A percentile compares a stretch with the other conserved stretches of the same genome.
Conservation (phyloP, 495 filamentous ascomycete genomes). For the Penicillium cosmopolitanum region DNA sequence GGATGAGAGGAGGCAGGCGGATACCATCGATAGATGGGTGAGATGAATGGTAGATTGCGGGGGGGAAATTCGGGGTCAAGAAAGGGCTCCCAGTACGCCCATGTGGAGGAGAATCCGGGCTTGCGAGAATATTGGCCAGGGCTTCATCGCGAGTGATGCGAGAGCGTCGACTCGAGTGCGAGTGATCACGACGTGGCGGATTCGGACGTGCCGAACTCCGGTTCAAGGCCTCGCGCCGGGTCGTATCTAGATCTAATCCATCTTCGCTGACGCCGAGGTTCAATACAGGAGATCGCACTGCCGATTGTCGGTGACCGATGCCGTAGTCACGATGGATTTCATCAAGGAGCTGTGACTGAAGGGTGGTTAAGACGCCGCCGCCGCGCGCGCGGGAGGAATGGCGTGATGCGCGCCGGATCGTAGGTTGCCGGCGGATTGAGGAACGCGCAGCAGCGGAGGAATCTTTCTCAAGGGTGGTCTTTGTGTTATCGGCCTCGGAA, state of each 20-base stretch:
- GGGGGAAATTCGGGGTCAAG: conserved; percentile 52
- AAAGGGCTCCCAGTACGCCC: conserved; percentile 14
- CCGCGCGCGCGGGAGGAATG: conserved; percentile 38
- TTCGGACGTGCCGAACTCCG: conserved; percentile 16
- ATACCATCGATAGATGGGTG: conserved; percentile 25
- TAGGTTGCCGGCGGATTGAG: conserved; percentile 65
- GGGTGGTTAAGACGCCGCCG: conserved; percentile 33
- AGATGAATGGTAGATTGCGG: conserved; percentile 44
- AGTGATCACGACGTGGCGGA: conserved; percentile 34
- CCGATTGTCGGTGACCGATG: conserved; percentile 27
- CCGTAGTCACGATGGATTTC: conserved; percentile 44
- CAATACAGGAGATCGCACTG: conserved; percentile 36
- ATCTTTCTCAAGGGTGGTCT: conserved; percentile 60
- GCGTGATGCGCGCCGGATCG: conserved; percentile 44
- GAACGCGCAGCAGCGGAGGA: conserved; percentile 67
- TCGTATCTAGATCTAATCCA: conserved; percentile 38
- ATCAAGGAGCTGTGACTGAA: conserved; percentile 47
- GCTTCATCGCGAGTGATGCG: conserved; percentile 37
- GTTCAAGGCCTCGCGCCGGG: conserved; percentile 34
- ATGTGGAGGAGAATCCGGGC: conserved; percentile 15
- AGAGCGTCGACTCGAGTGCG: conserved; percentile 34
- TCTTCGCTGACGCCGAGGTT: conserved; percentile 35
- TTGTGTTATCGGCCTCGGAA: conserved; percentile 49
- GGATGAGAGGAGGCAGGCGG: conserved; percentile 28
- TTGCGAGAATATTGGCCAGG: conserved; percentile 30